These are phyloP conservation scores for Phyllosticta citriasiana DNA, from an alignment of 2,329 filamentous ascomycete species.

Conservation along the genomic window DNA sequence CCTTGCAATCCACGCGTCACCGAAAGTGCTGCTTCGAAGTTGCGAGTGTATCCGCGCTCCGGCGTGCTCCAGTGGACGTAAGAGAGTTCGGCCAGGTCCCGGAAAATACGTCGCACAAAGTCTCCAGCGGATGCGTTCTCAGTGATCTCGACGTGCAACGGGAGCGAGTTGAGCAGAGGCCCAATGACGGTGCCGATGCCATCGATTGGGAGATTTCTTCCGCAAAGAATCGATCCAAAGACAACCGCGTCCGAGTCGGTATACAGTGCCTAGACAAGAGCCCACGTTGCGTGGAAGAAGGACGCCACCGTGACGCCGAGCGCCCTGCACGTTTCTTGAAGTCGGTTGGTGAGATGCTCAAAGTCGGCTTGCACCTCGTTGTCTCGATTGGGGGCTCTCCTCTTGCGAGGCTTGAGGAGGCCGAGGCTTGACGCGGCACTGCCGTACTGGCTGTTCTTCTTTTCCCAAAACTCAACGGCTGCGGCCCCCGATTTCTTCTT, in stretches of 20 bases:
- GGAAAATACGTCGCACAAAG: not conserved
- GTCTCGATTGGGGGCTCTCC: not conserved
- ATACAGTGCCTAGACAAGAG: conserved; percentile 21
- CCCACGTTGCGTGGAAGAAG: conserved; percentile 29
- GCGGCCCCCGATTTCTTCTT: not conserved
- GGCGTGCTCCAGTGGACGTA: conserved; percentile 16
- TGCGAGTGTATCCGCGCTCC: not conserved
- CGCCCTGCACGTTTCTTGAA: not conserved
- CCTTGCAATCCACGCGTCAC: not conserved
- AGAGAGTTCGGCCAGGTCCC: not conserved
- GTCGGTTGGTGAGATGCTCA: not conserved
- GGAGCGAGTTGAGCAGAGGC: conserved; percentile 26
- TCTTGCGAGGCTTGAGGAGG: not conserved
- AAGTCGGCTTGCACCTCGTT: not conserved
- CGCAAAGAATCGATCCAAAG: conserved; percentile 27
- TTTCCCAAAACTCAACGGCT: not conserved
- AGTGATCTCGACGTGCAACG: not conserved
- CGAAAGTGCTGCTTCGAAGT: not conserved
- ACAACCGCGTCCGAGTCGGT: conserved; percentile 21
- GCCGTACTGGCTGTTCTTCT: not conserved
- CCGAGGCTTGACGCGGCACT: not conserved
- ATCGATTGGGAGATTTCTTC: conserved; percentile 24
- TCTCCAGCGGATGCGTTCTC: not conserved
- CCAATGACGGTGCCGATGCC: conserved; percentile 23
- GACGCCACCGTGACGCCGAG: conserved; percentile 12